Conservation (phyloP, 306 rosid genomes). For the Pachyrhizus erosus region DNA sequence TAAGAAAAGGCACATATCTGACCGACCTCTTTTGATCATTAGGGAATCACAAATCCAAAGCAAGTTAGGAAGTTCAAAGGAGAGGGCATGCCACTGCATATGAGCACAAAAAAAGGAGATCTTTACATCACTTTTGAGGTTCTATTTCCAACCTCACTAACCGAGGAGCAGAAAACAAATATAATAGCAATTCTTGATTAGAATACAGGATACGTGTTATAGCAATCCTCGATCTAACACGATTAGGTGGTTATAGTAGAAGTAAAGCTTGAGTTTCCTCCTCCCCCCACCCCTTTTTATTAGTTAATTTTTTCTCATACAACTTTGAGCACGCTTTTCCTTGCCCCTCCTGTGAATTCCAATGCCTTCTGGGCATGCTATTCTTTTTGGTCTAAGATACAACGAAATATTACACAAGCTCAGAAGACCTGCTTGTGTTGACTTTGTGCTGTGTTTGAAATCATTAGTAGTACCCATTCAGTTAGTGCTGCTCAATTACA, state of each 20-base stretch:
- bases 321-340: not conserved
- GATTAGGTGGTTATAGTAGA: slow-evolving; percentile 41
- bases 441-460: not conserved
- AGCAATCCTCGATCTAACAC: slow-evolving; percentile 30
- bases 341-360: too few relatives aligned
- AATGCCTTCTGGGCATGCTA: slow-evolving; percentile 28
- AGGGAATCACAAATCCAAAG: slow-evolving; percentile 90
- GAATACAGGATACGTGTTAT: slow-evolving; percentile 38
- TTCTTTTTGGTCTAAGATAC: slow-evolving; percentile 19
- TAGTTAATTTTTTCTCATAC: slow-evolving; percentile 28
- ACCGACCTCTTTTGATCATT: slow-evolving; percentile 40
- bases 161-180: slow-evolving; percentile 81
- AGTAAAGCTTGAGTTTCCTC: slow-evolving; percentile 23
- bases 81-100: slow-evolving; percentile 93
- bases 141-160: slow-evolving; percentile 78
- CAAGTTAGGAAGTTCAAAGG: slow-evolving; percentile 89
- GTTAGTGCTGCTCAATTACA: not conserved
- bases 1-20: not conserved
- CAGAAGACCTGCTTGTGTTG: not conserved
- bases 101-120: slow-evolving; percentile 87
- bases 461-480: not conserved
- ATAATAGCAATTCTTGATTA: slow-evolving; percentile 76
- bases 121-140: slow-evolving; percentile 84
- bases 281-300: slow-evolving; percentile 40
- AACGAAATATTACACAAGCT: slow-evolving; percentile 21